Evolutionary conservation across 140 eudicot species (phyloP), one percentile per base, ranked within the genome.

Genomic region (Stevia rebaudiana): DNA sequence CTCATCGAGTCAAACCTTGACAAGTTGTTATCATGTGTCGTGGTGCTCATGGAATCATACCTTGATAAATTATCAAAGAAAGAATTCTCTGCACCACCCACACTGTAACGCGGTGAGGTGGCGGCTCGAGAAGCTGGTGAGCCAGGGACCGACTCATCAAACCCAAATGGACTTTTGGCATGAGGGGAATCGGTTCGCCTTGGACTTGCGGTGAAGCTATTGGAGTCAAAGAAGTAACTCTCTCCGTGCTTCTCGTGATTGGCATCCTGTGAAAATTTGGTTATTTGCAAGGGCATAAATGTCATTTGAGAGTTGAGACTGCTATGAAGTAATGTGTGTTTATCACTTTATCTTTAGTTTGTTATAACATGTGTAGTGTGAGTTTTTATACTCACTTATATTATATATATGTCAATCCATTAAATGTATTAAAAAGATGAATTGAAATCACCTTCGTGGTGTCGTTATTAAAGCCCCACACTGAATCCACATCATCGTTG

Each of bases 401-500:
- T 36, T 41, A 54, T 40, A 43, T 59, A 53, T 4, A 50, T 18
- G 30, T 3, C 19, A 50, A 48, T 50, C 41, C 56, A 61, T 2
- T 48, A 11, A 49, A 39, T 15, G 22, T 12, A 36, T 54, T 73
- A 37, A 65, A 16, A 64, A 51, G n/a, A 80, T 48, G 5, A 63
- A 24, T 21, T 18, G 18, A 63, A 70, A 79, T 54, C 63, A 82
- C 97, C 89, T 89, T 89, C 54, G 85, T 61, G 76, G 71, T 58
- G 56, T 57, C 75, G 12, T 70, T 63, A 68, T 70, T 82, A 65
- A 86, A 90, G 22, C 98, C 98, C 96, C 96, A 92, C 19, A 92
- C 96, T 5, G 98, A 92, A 76, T 92, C 92, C 24, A 76, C 81
- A 71, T 92, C 98, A 65, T 91, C 98, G 54, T 80, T 88, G 69